Evolutionary conservation across 352 stramenopile species (phyloP), one percentile per base, ranked within the genome.

Genomic region (Phytophthora cryptogea): DNA sequence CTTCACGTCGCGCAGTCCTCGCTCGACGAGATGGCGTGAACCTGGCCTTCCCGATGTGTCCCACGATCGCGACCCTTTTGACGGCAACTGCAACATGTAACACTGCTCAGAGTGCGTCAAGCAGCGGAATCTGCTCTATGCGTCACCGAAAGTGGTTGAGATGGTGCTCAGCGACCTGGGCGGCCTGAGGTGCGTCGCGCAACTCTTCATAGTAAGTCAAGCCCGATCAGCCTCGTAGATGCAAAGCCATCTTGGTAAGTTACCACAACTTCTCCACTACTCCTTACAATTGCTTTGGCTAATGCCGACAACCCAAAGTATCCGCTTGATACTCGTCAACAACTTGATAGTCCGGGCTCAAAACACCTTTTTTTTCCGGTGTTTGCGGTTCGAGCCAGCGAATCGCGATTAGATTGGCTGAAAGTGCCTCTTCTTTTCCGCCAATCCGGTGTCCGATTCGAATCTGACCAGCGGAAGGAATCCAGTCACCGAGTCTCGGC

Each of bases 1-100:
- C 1, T 39, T 68, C 60, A 55, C 60, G 60, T 68, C 60, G 54
- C 27, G 41, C 16, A 58, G 59, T 43, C 33, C 48, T 23, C 14
- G 14, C 31, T 35, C 23, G n/a, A 46, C 49, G 49, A 55, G 35
- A 8, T 61, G 50, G 10, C 51, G 58, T 66, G 58, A 56, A 23
- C 44, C 43, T 55, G 37, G 28, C 23, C 31, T 65, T 58, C 57
- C 49, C 50, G 43, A 41, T 26, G 30, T 36, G 51, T 66, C 58
- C 50, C 57, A 66, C 57, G 49, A 49, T 64, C 30, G 28, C 47
- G 47, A 59, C 56, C 27, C 35, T 54, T 65, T 46, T 37, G 16
- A 32, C 43, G 46, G 37, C 17, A 61, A 56, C 58, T 66, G 54
- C 51, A 61, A 66, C 11, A 27, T 53, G 42, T 48, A 61, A 65